phyloP scores from a whole-genome alignment of 768 basidiomycete genomes.

The Calocybe indica region DNA sequence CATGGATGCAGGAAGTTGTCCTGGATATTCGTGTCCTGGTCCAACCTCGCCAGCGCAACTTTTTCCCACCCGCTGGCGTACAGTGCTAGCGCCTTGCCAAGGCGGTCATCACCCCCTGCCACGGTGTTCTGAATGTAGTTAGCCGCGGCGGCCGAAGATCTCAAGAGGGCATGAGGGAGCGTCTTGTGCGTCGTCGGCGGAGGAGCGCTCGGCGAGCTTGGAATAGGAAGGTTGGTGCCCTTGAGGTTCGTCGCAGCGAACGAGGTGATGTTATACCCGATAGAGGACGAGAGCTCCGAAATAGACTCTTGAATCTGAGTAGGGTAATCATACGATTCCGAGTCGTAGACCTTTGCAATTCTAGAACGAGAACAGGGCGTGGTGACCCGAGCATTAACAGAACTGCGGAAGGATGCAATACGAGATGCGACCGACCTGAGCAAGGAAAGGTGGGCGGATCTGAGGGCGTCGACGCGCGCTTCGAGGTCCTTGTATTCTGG shows the following conservation, averaged over 20 bases:
- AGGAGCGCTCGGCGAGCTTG: slow-evolving; percentile 47
- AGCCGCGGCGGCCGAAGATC: slow-evolving; percentile 67
- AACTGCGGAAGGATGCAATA: neutral
- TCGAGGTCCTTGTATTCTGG: slow-evolving; percentile 98
- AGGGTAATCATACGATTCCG: slow-evolving; percentile 87
- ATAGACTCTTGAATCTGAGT: slow-evolving; percentile 82
- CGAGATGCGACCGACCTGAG: slow-evolving; percentile 55
- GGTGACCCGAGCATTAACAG: neutral
- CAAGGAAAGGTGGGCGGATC: slow-evolving; percentile 65
- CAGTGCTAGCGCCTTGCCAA: slow-evolving; percentile 70
- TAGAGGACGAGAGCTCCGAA: slow-evolving; percentile 60
- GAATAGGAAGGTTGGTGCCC: slow-evolving; percentile 80
- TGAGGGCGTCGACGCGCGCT: slow-evolving; percentile 87
- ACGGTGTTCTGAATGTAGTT: slow-evolving; percentile 38
- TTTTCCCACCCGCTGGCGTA: slow-evolving; percentile 85
- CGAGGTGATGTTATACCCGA: slow-evolving; percentile 70
- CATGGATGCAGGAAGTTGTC: slow-evolving; percentile 71
- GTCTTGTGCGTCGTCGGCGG: slow-evolving; percentile 82
- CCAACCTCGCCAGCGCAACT: slow-evolving; percentile 67
- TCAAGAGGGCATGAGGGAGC: slow-evolving; percentile 87
- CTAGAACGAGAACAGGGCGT: slow-evolving; percentile 26
- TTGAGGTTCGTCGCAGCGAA: slow-evolving; percentile 88
- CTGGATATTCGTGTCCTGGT: slow-evolving; percentile 73
- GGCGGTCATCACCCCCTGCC: slow-evolving; percentile 48
- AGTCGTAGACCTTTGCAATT: slow-evolving; percentile 84